A percentile compares a stretch with the other conserved stretches of the same genome.
Evolutionary conservation across 495 filamentous ascomycete genomes (phyloP).

Genomic region (Viridothelium virens): DNA sequence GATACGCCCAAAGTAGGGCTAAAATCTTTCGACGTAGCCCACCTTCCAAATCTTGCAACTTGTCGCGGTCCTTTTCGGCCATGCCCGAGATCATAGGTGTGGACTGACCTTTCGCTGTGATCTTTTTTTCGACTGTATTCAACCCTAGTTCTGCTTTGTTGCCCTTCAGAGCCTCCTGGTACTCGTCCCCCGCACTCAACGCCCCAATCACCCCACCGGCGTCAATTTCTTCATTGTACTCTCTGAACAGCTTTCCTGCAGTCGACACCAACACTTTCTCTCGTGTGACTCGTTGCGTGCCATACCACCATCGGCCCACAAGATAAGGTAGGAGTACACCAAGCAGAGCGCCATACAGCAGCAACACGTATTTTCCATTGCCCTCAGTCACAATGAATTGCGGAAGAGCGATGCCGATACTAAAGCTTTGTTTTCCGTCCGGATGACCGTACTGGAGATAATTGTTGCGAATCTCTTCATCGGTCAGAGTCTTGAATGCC

Average conservation of each 20-base stretch:
- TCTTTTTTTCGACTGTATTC: constrained; percentile 69
- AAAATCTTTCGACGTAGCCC: constrained; percentile 74
- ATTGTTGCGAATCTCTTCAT: constrained; percentile 95
- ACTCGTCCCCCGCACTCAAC: constrained; percentile 77
- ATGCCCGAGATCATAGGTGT: constrained; percentile 49
- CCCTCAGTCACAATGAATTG: constrained; percentile 88
- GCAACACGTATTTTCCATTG: constrained; percentile 87
- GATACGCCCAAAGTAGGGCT: constrained; percentile 87
- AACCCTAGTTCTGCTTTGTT: constrained; percentile 66
- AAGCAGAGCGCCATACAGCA: constrained; percentile 78
- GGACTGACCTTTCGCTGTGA: constrained; percentile 52
- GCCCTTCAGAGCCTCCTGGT: constrained; percentile 61
- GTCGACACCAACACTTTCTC: constrained; percentile 86
- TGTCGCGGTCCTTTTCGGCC: constrained; percentile 60
- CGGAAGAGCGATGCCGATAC: constrained; percentile 93
- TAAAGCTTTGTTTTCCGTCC: constrained; percentile 95
- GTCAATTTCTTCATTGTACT: constrained; percentile 75
- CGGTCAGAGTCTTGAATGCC: constrained; percentile 93
- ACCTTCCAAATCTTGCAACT: constrained; percentile 59
- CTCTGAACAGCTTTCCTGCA: constrained; percentile 85
- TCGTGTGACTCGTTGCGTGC: constrained; percentile 81
- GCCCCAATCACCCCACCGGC: constrained; percentile 72
- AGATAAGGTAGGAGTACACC: constrained; percentile 87
- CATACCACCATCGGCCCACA: constrained; percentile 98
- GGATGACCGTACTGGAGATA: constrained; percentile 92